Percentiles rank a stretch among this genome's conserved stretches.
These are phyloP conservation scores for Phlebopus sp. DNA, from an alignment of 1,284 basidiomycete species.

Conservation along the genomic window DNA sequence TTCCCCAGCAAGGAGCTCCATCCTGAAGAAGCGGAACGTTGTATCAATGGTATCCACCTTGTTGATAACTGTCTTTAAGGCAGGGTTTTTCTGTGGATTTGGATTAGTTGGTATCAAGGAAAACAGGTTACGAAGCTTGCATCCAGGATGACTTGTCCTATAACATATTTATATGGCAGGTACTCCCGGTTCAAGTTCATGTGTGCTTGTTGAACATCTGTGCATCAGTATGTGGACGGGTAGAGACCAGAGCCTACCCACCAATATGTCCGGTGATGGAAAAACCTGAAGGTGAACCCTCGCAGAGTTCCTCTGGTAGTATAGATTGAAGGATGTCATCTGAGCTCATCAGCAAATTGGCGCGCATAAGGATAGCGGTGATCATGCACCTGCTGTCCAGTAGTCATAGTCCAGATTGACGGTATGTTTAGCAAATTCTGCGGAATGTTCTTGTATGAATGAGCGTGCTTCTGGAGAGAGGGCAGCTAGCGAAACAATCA, in stretches of 20 bases:
- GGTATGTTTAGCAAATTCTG: slow-evolving; percentile 54
- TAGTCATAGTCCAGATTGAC: slow-evolving; percentile 78
- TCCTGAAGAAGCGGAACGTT: slow-evolving; percentile 91
- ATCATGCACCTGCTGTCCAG: slow-evolving; percentile 75
- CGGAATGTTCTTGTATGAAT: slow-evolving; percentile 53
- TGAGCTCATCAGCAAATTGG: slow-evolving; percentile 29
- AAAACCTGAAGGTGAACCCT: slow-evolving; percentile 85
- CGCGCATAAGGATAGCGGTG: not conserved
- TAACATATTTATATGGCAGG: slow-evolving; percentile 86
- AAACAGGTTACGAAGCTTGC: slow-evolving; percentile 44
- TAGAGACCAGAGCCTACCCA: slow-evolving; percentile 31
- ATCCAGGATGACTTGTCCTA: slow-evolving; percentile 90
- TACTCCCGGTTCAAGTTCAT: slow-evolving; percentile 91
- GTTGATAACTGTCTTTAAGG: slow-evolving; percentile 90
- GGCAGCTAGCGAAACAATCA: slow-evolving; percentile 58
- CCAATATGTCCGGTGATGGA: slow-evolving; percentile 91
- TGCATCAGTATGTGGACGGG: slow-evolving; percentile 1
- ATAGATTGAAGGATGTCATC: slow-evolving; percentile 82
- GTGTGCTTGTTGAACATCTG: slow-evolving; percentile 51
- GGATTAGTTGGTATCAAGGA: slow-evolving; percentile 5
- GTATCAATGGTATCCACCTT: slow-evolving; percentile 88
- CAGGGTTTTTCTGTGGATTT: slow-evolving; percentile 73
- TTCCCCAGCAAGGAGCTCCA: slow-evolving; percentile 95
- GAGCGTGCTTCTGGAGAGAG: slow-evolving; percentile 52
- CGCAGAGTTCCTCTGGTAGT: slow-evolving; percentile 71